Base-by-base conservation (phyloP, 2,329 filamentous ascomycete species). In the Apiospora pterosperma region DNA sequence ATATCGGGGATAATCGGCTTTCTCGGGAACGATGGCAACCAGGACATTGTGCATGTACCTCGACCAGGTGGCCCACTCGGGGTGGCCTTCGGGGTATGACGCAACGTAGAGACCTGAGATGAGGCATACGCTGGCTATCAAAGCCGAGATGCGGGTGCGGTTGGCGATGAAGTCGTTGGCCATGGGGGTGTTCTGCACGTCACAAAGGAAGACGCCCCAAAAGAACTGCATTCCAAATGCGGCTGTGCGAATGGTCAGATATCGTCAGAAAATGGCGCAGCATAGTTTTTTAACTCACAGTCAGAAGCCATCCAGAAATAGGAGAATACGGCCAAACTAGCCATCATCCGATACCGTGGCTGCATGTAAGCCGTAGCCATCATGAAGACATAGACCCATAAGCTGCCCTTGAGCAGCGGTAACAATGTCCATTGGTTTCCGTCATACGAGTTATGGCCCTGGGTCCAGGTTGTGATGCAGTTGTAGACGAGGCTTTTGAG, bases 121-220 rank as follows among this genome's bases (percentile, higher is more conserved):
- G 38, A 87, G 77, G 69, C 87, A 77, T 7, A 84, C 66, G 42
- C 78, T 77, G 19, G 85, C 82, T 12, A 88, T 72, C 41, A 82
- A 19, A 61, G 76, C 76, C 16, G 77, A 76, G 8, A 78, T 64
- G 25, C 80, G 80, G n/a, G 82, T 78, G 36, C 80, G 80, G 36
- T 78, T 77, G 59, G 77, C 69, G 11, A 83, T 77, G 68, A 81
- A 84, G 23, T 84, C 79, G 61, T 79, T 80, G 68, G 83, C 81
- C 1, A 80, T 39, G 31, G 74, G 70, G n/a, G 68, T 76, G 72
- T 85, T 83, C 66, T 86, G 83, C 41, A 89, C 70, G 69, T 90
- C 87, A 36, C 85, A 84, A 36, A 90, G 79, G 71, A 89, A 85
- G 70, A 86, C 86, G 66, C 88, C 88, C 65, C 84, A 84, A 74